Evolutionary conservation across 2,329 filamentous ascomycete genomes (phyloP).

Genomic region (Cladobotryum mycophilum): DNA sequence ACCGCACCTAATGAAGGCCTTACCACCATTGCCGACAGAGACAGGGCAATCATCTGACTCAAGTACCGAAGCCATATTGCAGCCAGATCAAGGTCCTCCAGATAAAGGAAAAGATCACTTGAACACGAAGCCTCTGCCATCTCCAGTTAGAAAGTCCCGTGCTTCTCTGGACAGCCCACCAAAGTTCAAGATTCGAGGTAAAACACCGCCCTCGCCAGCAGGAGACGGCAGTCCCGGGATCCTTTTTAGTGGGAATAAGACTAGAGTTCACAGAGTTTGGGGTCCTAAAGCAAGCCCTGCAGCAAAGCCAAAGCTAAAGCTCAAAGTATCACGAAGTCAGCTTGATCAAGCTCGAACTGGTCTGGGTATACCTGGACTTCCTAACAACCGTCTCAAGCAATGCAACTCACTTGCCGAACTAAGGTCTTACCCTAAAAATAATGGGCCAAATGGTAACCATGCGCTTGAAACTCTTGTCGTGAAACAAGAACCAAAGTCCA

Average conservation of each 20-base stretch:
- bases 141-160: not conserved
- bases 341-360: conserved; percentile 16
- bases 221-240: not conserved
- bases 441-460: not conserved
- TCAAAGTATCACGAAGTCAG: conserved; percentile 27
- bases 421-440: conserved; percentile 15
- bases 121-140: not conserved
- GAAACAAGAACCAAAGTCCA: not conserved
- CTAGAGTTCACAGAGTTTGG: not conserved
- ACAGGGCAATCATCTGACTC: conserved; percentile 4
- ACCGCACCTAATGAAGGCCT: conserved; percentile 46
- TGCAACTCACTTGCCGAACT: conserved; percentile 28
- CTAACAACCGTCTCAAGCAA: conserved; percentile 23
- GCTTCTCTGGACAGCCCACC: conserved; percentile 12
- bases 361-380: conserved; percentile 13
- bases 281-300: conserved; percentile 12
- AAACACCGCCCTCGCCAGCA: conserved; percentile 15
- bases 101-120: not conserved
- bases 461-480: not conserved
- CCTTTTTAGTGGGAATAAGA: not conserved
- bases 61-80: not conserved
- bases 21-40: conserved; percentile 39
- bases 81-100: not conserved
- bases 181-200: conserved; percentile 25
- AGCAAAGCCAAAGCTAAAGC: conserved; percentile 25